phyloP scores from a whole-genome alignment of 371 early-diverging fungal genomes.

The Apophysomyces elegans region DNA sequence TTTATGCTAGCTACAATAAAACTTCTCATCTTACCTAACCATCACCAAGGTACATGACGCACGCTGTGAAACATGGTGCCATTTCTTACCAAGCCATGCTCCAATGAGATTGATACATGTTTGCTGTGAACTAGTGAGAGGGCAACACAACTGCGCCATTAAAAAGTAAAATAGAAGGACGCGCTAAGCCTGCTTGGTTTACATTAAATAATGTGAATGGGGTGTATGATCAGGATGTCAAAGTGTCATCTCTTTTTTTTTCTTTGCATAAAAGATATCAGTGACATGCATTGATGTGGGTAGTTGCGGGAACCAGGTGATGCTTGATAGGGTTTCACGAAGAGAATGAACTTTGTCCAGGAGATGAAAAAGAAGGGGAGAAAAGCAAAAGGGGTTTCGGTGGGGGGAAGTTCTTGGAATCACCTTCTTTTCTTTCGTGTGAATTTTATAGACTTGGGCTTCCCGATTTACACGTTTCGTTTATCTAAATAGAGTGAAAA shows the following conservation, averaged over 20 bases:
- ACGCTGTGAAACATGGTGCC: neutral
- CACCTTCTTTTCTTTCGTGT: neutral
- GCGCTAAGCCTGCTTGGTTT: conserved; percentile 2
- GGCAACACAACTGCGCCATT: conserved; percentile 2
- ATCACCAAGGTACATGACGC: neutral
- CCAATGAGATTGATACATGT: no score
- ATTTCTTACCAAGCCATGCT: neutral
- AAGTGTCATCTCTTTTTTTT: neutral
- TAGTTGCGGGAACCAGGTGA: no score
- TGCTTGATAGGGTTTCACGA: no score
- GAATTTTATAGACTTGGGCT: neutral
- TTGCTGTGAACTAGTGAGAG: neutral
- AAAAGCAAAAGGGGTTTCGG: neutral
- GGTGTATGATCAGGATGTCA: neutral
- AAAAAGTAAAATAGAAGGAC: neutral
- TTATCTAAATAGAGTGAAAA: neutral
- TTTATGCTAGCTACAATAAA: no score
- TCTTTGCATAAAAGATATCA: neutral
- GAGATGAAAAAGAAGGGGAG: neutral
- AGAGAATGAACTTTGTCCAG: no score
- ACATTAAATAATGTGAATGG: neutral
- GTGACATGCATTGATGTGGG: no score
- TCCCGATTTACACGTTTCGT: neutral
- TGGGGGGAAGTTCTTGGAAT: neutral
- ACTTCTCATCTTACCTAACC: no score